Percentiles rank a stretch among this genome's conserved stretches.
phyloP scores from a whole-genome alignment of 805 yeast genomes.

The Lachancea meyersii region DNA sequence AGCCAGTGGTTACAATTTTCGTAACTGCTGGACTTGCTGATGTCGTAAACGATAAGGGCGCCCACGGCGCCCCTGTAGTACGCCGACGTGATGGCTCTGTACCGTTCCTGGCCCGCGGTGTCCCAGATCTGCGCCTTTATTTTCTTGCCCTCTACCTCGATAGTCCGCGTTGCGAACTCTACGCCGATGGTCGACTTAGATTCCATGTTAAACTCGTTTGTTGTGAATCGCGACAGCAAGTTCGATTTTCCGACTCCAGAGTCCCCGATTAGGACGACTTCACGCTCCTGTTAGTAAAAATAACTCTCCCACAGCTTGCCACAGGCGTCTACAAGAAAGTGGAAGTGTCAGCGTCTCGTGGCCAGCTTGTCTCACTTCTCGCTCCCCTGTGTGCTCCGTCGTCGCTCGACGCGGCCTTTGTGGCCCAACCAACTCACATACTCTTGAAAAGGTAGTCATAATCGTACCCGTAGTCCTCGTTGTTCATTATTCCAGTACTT shows the following conservation, averaged over 20 bases:
- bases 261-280: constrained; percentile 90
- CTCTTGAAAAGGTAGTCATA: constrained; percentile 88
- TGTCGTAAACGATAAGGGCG: constrained; percentile 91
- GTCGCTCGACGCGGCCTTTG: not conserved
- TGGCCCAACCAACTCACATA: constrained; percentile 23
- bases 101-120: constrained; percentile 98
- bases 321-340: not conserved
- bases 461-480: constrained; percentile 68
- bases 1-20: constrained; percentile 85
- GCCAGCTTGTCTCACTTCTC: not conserved
- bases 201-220: constrained; percentile 92
- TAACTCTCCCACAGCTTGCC: not conserved
- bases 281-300: constrained; percentile 1
- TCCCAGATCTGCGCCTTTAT: constrained; percentile 96
- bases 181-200: constrained; percentile 95
- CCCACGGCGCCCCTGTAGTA: constrained; percentile 98
- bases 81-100: constrained; percentile 95
- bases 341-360: not conserved
- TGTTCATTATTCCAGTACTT: constrained; percentile 20
- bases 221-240: constrained; percentile 84
- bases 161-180: constrained; percentile 94
- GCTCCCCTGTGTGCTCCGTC: not conserved
- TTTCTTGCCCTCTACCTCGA: constrained; percentile 76
- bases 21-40: constrained; percentile 81
- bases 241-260: constrained; percentile 97